Base-by-base conservation (phyloP, 2,329 filamentous ascomycete genomes). In the Aspergillus fructus region DNA sequence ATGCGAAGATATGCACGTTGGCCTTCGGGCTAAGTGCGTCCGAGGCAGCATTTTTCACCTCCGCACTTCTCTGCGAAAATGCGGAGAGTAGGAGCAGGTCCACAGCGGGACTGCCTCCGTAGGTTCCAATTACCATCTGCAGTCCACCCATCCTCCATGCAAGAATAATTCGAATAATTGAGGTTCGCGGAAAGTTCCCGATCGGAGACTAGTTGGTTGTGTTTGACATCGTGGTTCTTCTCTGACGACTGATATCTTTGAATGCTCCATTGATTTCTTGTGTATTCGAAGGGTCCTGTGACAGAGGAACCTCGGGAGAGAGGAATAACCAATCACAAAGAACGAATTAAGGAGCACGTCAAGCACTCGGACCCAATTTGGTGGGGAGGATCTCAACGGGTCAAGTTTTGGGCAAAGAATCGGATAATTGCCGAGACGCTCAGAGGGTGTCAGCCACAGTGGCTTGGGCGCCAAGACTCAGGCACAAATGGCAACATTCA, bases 11-110 rank as follows among this genome's bases (percentile, higher is more conserved):
- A 56, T 50, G 50, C 30, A 47, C 30, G 43, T 13, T 40, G 42
- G 39, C 7, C 17, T 49, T 55, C 53, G 53, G 53, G 40, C 37
- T 15, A 50, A 39, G 37, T 42, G 37, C 19, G 45, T 47, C 53
- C 53, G 52, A 50, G 42, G 51, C 8, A 30, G 49, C n/a, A 40
- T 33, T 46, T 56, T 34, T 23, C 21, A 15, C 24, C 42, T 55
- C 56, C 53, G 49, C 52, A 50, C 33, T 56, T 49, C 49, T 17
- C 41, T 46, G 43, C 43, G 41, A 45, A 53, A 53, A 50, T 58
- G 57, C 54, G 59, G 59, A 61, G 59, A 54, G 55, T 13, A 42
- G 17, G 33, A 41, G 27, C 34, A 48, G 40, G 40, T 49, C 57
- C 57, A 55, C 58, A 58, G 11, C 58, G 51, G 58, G 42, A 17